phyloP scores from a whole-genome alignment of 345 rosid genomes.

The Eucalyptus marginata region DNA sequence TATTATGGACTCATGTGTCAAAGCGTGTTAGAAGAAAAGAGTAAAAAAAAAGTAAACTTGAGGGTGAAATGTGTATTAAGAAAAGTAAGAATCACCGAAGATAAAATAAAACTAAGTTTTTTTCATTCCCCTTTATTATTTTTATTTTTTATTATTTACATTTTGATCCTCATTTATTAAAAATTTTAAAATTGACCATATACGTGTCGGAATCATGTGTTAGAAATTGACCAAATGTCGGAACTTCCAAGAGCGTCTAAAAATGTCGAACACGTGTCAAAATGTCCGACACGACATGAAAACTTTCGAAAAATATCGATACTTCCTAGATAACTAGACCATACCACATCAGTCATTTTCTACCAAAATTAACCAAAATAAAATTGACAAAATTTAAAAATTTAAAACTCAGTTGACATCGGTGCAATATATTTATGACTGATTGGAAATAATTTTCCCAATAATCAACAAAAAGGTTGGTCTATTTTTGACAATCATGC shows the following conservation, averaged over 20 bases:
- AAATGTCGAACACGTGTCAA: fast-evolving
- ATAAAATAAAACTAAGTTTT: fast-evolving
- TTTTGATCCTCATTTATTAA: too few relatives aligned
- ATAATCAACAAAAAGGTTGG: fast-evolving
- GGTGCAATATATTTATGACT: fast-evolving
- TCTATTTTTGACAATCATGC: background rate
- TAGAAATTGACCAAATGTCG: too few relatives aligned
- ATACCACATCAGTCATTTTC: too few relatives aligned
- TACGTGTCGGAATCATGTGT: fast-evolving
- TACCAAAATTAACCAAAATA: too few relatives aligned
- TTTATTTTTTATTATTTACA: too few relatives aligned
- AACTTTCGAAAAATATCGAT: fast-evolving
- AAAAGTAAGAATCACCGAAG: fast-evolving
- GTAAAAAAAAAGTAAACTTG: too few relatives aligned
- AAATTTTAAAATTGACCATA: fast-evolving
- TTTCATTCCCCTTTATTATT: too few relatives aligned
- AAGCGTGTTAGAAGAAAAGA: fast-evolving
- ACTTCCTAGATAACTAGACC: too few relatives aligned
- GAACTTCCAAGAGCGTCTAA: too few relatives aligned
- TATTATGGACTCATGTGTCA: fast-evolving
- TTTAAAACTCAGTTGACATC: fast-evolving
- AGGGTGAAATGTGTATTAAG: fast-evolving
- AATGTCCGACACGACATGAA: too few relatives aligned
- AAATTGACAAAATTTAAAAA: too few relatives aligned
- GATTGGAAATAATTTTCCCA: fast-evolving